A percentile compares a stretch with the other conserved stretches of the same genome.
Conservation (phyloP, 805 yeast species). For the Saccharomyces mikatae region DNA sequence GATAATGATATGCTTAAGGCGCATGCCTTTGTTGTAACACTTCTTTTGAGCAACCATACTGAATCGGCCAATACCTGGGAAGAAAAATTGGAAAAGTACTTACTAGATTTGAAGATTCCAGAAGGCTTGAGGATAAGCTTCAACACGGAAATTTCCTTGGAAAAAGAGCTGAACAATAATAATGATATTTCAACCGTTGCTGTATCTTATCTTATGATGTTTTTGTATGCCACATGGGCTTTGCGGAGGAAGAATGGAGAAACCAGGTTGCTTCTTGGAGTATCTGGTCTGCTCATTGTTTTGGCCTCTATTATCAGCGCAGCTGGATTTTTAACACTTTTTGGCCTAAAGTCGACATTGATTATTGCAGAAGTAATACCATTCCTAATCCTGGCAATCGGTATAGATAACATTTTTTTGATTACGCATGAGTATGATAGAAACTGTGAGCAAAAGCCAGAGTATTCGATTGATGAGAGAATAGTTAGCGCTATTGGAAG, state of each 20-base stretch:
- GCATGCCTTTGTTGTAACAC: conserved; percentile 67
- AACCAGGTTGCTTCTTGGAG: conserved; percentile 69
- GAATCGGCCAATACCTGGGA: conserved; percentile 56
- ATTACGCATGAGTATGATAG: conserved; percentile 70
- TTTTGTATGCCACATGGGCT: conserved; percentile 76
- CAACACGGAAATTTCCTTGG: conserved; percentile 76
- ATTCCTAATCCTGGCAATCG: conserved; percentile 83
- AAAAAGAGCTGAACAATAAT: conserved; percentile 73
- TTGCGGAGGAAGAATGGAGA: conserved; percentile 32
- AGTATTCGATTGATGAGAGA: conserved; percentile 46
- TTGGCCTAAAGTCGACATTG: conserved; percentile 80
- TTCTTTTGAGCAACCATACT: conserved; percentile 54
- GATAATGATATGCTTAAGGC: conserved; percentile 48
- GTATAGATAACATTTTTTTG: conserved; percentile 90
- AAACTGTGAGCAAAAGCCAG: conserved; percentile 40
- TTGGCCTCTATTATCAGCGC: conserved; percentile 72
- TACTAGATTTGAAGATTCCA: conserved; percentile 45
- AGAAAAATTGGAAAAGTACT: conserved; percentile 46
- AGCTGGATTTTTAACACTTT: conserved; percentile 66
- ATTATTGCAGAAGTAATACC: conserved; percentile 97
- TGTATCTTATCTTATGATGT: conserved; percentile 78
- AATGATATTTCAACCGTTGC: conserved; percentile 66
- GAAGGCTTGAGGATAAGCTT: conserved; percentile 59
- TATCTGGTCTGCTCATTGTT: conserved; percentile 79
- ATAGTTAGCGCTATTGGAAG: conserved; percentile 57